Percentiles rank a stretch among this genome's conserved stretches.
phyloP scores from a whole-genome alignment of 805 yeast genomes.

The Lipomyces spencermartinsiae region DNA sequence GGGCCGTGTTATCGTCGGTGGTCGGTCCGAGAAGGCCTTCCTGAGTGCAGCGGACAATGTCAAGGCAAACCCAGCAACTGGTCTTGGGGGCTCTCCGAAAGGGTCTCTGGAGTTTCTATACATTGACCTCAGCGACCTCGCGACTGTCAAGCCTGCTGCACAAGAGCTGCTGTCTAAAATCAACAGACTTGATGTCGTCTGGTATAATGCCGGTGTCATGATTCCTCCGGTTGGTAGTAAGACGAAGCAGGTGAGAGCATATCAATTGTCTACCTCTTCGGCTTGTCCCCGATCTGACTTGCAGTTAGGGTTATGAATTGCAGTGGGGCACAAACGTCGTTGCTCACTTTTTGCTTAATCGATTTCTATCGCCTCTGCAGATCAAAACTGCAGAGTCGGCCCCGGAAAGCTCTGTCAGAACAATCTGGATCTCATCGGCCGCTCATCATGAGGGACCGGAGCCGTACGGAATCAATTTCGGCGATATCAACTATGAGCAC shows the following conservation, averaged over 20 bases:
- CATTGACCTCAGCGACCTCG: slow-evolving; percentile 31
- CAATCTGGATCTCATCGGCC: slow-evolving; percentile 54
- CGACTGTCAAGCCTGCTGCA: slow-evolving; percentile 48
- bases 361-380: slow-evolving; percentile 50
- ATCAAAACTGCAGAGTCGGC: slow-evolving; percentile 44
- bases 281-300: slow-evolving; percentile 41
- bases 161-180: slow-evolving; percentile 42
- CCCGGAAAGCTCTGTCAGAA: slow-evolving; percentile 42
- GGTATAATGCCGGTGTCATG: slow-evolving; percentile 55
- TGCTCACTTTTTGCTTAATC: slow-evolving; percentile 53
- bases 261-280: no score
- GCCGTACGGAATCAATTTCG: slow-evolving; percentile 46
- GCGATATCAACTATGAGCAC: slow-evolving; percentile 44
- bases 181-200: slow-evolving; percentile 46
- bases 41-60: slow-evolving; percentile 1
- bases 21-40: background rate
- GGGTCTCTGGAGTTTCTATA: background rate
- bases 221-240: slow-evolving; percentile 25
- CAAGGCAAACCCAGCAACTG: background rate
- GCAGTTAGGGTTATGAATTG: slow-evolving; percentile 47
- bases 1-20: slow-evolving; percentile 7
- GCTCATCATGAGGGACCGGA: slow-evolving; percentile 47
- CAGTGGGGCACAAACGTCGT: slow-evolving; percentile 55
- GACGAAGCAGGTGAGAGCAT: slow-evolving; percentile 46
- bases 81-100: background rate